Percentiles rank a stretch among this genome's conserved stretches.
phyloP scores from a whole-genome alignment of 1,284 basidiomycete species.

The Cryptococcus wingfieldii region DNA sequence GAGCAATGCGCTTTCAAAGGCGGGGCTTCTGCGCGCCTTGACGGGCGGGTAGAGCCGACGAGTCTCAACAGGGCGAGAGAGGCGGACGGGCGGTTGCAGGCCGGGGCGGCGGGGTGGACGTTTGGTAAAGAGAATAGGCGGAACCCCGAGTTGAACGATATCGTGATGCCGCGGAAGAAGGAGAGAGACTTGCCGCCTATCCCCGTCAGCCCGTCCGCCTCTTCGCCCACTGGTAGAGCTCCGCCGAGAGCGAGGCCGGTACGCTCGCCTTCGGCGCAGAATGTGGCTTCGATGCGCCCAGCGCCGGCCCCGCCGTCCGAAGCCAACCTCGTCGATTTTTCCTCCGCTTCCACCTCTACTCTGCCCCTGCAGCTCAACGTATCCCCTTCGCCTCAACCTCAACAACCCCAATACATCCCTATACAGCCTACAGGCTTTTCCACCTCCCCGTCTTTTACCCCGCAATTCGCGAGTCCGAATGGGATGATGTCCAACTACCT shows the following conservation, averaged over 20 bases:
- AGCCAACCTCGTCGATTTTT: slow-evolving; percentile 26
- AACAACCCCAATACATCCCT: not conserved
- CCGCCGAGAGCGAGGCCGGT: slow-evolving; percentile 14
- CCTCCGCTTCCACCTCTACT: slow-evolving; percentile 17
- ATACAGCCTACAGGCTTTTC: slow-evolving; percentile 1
- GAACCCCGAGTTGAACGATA: slow-evolving; percentile 37
- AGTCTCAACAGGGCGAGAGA: slow-evolving; percentile 33
- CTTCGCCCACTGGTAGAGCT: not conserved
- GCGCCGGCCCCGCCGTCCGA: slow-evolving; percentile 4
- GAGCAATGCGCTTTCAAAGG: slow-evolving; percentile 42
- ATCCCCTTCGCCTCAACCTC: slow-evolving; percentile 5
- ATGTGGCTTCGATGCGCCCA: not conserved
- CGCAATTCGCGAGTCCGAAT: not conserved
- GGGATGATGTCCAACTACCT: not conserved
- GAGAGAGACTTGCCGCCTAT: slow-evolving; percentile 34
- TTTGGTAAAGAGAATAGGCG: slow-evolving; percentile 16
- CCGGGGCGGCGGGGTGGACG: not conserved
- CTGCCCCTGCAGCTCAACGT: slow-evolving; percentile 34
- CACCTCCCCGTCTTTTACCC: not conserved
- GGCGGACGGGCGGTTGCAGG: slow-evolving; percentile 16
- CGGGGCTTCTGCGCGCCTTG: slow-evolving; percentile 5
- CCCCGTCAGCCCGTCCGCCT: slow-evolving; percentile 8
- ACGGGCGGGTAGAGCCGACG: slow-evolving; percentile 16
- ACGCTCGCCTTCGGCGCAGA: slow-evolving; percentile 5
- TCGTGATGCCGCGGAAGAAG: slow-evolving; percentile 8